Evolutionary conservation across 2,329 filamentous ascomycete species (phyloP).

Genomic region (Trichoderma oligosporum): DNA sequence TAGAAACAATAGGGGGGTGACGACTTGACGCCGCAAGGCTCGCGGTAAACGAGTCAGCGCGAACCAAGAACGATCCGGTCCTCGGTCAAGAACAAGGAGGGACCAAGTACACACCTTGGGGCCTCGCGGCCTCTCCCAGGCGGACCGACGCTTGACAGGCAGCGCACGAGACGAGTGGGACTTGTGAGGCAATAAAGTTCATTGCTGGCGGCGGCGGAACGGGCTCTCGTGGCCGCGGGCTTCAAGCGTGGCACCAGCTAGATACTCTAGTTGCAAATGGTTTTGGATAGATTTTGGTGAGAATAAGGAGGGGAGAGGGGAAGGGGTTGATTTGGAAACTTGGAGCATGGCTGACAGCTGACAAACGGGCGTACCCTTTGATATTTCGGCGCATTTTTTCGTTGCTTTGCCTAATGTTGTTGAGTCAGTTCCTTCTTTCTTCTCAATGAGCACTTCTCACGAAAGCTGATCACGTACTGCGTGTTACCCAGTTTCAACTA

Average conservation of each 20-base stretch:
- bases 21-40: conserved; percentile 6
- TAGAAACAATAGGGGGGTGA: conserved; percentile 14
- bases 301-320: neutral
- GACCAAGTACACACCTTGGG: conserved; percentile 1
- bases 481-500: conserved; percentile 10
- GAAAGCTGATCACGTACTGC: conserved; percentile 8
- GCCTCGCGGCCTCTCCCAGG: conserved; percentile 13
- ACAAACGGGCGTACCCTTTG: conserved; percentile 6
- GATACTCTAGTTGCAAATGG: neutral
- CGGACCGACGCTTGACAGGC: conserved; percentile 17
- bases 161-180: conserved; percentile 15
- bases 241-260: conserved; percentile 6
- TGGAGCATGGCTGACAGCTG: neutral
- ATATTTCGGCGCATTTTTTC: neutral
- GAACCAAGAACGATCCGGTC: neutral
- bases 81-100: conserved; percentile 14
- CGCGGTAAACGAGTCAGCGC: conserved; percentile 2
- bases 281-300: neutral
- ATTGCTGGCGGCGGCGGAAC: conserved; percentile 12
- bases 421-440: conserved; percentile 10
- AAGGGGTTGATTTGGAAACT: neutral
- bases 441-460: neutral
- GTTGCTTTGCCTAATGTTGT: neutral
- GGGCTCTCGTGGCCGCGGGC: conserved; percentile 13
- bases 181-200: conserved; percentile 15